Conservation (phyloP, 2,329 filamentous ascomycete species). For the Calonectria pteridis region DNA sequence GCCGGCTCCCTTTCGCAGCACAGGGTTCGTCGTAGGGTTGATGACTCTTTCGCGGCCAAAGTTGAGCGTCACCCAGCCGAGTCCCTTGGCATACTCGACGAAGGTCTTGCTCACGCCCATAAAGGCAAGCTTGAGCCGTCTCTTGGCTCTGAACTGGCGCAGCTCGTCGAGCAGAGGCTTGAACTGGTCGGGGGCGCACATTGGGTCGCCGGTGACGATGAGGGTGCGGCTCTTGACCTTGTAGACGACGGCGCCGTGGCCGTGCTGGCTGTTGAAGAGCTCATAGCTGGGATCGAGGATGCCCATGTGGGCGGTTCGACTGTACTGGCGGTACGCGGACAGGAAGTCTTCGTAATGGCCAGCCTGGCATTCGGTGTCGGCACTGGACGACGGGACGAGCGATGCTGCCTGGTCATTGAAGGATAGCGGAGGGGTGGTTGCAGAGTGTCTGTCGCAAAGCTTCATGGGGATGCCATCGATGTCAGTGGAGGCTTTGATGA, state of each 20-base stretch:
- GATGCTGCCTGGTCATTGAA: not conserved
- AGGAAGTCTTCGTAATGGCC: not conserved
- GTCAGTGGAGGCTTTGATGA: conserved; percentile 7
- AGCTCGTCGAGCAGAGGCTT: conserved; percentile 31
- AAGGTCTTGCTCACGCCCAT: conserved; percentile 35
- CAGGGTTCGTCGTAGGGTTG: conserved; percentile 34
- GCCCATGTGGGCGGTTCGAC: conserved; percentile 39
- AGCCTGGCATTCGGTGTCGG: not conserved
- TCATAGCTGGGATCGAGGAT: conserved; percentile 38
- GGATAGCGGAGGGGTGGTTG: not conserved
- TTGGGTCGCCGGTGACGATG: conserved; percentile 36
- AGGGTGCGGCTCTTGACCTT: conserved; percentile 30
- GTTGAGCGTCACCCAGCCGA: conserved; percentile 32
- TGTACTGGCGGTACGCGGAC: conserved; percentile 29
- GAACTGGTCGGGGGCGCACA: conserved; percentile 27
- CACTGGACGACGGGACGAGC: not conserved
- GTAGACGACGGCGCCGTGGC: conserved; percentile 35
- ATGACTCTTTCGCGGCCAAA: conserved; percentile 36
- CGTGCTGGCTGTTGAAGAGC: conserved; percentile 32
- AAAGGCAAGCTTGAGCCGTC: conserved; percentile 31
- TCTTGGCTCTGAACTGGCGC: conserved; percentile 19
- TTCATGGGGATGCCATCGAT: conserved; percentile 13
- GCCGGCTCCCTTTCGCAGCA: conserved; percentile 31
- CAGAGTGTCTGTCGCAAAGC: not conserved
- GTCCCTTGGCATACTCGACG: conserved; percentile 17